These are phyloP conservation scores for Pyrenophora tritici-repentis DNA, from an alignment of 2,329 filamentous ascomycete genomes.

Conservation along the genomic window DNA sequence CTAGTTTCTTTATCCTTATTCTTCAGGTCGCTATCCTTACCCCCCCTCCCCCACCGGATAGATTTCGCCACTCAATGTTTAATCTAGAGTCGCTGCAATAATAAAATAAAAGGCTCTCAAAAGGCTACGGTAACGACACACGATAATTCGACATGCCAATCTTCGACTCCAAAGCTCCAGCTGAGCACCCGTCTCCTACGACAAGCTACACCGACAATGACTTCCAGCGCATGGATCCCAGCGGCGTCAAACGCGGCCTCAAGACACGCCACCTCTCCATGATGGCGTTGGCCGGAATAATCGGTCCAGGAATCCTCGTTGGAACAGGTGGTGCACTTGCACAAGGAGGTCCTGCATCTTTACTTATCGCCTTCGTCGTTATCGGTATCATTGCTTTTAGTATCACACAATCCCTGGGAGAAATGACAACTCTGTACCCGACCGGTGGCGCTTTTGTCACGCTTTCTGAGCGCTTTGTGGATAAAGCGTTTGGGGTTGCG, in stretches of 20 bases:
- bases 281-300: slow-evolving; percentile 57
- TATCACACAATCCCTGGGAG: slow-evolving; percentile 75
- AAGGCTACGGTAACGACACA: too few species aligned
- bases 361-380: slow-evolving; percentile 76
- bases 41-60: too few species aligned
- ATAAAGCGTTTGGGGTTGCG: slow-evolving; percentile 31
- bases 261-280: slow-evolving; percentile 71
- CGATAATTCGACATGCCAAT: slow-evolving; percentile 22
- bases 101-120: too few species aligned
- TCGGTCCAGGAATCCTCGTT: slow-evolving; percentile 73
- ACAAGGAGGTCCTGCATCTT: slow-evolving; percentile 70
- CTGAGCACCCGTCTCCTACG: slow-evolving; percentile 23
- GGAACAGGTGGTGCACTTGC: slow-evolving; percentile 72
- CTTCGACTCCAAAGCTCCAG: slow-evolving; percentile 25
- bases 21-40: too few species aligned
- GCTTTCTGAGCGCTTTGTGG: slow-evolving; percentile 66
- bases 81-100: too few species aligned
- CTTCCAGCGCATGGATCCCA: slow-evolving; percentile 56
- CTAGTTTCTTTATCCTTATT: background rate
- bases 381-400: slow-evolving; percentile 70
- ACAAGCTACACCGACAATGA: slow-evolving; percentile 32
- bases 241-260: slow-evolving; percentile 70
- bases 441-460: slow-evolving; percentile 73
- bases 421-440: slow-evolving; percentile 74
- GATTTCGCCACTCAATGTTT: too few species aligned